Evolutionary conservation across 805 yeast species (phyloP).

Genomic region (Saccharomycopsis malanga): DNA sequence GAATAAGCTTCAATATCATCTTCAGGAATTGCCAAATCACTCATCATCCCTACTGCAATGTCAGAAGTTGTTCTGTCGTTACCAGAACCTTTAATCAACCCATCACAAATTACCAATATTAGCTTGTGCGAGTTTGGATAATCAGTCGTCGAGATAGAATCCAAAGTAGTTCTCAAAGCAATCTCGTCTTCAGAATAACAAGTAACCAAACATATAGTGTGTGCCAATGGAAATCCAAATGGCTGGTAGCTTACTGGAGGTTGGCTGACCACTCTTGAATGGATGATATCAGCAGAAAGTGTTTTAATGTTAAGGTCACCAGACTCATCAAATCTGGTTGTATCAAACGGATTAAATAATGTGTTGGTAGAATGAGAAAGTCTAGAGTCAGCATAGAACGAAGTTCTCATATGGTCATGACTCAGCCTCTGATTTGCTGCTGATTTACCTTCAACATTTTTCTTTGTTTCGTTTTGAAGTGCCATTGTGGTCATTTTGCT

Average conservation of each 20-base stretch:
- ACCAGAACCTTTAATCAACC: constrained; percentile 90
- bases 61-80: constrained; percentile 87
- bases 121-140: constrained; percentile 93
- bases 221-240: constrained; percentile 70
- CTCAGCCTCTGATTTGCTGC: constrained; percentile 3
- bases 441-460: not conserved
- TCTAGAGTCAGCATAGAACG: constrained; percentile 16
- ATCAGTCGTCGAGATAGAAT: constrained; percentile 90
- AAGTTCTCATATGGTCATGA: constrained; percentile 3
- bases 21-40: constrained; percentile 59
- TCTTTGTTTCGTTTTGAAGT: constrained; percentile 6
- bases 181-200: constrained; percentile 91
- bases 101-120: constrained; percentile 83
- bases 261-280: constrained; percentile 79
- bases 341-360: constrained; percentile 19
- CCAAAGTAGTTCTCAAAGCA: constrained; percentile 81
- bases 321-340: constrained; percentile 5
- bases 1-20: constrained; percentile 78
- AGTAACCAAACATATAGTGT: constrained; percentile 71
- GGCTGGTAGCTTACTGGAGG: constrained; percentile 90
- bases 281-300: constrained; percentile 52
- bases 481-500: constrained; percentile 20
- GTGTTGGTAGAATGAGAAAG: constrained; percentile 11
- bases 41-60: constrained; percentile 80
- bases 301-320: constrained; percentile 31